These are phyloP conservation scores for Dioszegia hungarica DNA, from an alignment of 768 basidiomycete genomes.

Conservation along the genomic window DNA sequence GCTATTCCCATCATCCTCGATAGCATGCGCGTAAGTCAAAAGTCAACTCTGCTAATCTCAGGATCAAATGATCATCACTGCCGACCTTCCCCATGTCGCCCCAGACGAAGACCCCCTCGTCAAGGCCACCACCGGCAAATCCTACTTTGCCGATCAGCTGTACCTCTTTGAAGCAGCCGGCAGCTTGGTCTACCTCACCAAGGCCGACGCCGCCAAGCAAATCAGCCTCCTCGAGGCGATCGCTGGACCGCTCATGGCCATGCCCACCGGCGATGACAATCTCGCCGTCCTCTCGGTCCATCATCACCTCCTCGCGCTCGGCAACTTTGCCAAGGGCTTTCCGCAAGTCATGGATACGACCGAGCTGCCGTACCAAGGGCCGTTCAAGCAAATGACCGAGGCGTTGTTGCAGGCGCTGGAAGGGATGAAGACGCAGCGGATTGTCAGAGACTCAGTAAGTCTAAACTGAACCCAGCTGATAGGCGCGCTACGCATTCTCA, in stretches of 20 bases:
- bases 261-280: conserved; percentile 57
- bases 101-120: conserved; percentile 59
- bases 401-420: conserved; percentile 81
- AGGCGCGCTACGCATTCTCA: conserved; percentile 92
- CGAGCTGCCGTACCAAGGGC: conserved; percentile 58
- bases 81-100: conserved; percentile 72
- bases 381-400: conserved; percentile 80
- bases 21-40: conserved; percentile 48
- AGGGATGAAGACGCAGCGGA: conserved; percentile 77
- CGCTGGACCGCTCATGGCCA: conserved; percentile 74
- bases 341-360: conserved; percentile 73
- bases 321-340: conserved; percentile 92
- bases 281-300: conserved; percentile 81
- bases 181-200: conserved; percentile 71
- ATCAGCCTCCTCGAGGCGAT: conserved; percentile 60
- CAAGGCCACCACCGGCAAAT: conserved; percentile 70
- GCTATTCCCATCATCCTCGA: conserved; percentile 66
- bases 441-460: conserved; percentile 86
- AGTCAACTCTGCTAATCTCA: conserved; percentile 49
- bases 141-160: conserved; percentile 78
- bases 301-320: conserved; percentile 89
- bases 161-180: conserved; percentile 93
- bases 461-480: conserved; percentile 4
- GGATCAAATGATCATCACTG: conserved; percentile 71
- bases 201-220: conserved; percentile 62